Percentiles rank a stretch among this genome's conserved stretches.
phyloP scores from a whole-genome alignment of 768 basidiomycete species.

The Lactarius sanguifluus region DNA sequence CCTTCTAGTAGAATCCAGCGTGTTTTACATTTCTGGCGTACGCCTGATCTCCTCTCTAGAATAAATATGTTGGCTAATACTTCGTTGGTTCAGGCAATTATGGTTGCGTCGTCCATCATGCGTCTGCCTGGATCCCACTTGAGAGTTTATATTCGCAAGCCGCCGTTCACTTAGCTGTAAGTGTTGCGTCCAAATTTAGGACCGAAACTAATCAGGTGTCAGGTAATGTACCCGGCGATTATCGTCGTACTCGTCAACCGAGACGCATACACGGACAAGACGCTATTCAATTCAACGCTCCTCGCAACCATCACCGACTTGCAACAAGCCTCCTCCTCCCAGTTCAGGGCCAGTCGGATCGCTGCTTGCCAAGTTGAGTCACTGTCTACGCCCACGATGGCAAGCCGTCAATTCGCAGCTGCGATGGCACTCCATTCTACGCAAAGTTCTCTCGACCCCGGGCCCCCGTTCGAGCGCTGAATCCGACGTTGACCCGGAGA shows the following conservation, averaged over 20 bases:
- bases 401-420: background rate
- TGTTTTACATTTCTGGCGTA: too few relatives aligned
- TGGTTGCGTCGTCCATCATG: too few relatives aligned
- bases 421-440: background rate
- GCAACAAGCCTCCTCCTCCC: background rate
- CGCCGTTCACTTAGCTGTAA: background rate
- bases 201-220: background rate
- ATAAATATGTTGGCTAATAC: too few relatives aligned
- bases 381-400: background rate
- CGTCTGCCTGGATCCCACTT: too few relatives aligned
- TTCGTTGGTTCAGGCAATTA: too few relatives aligned
- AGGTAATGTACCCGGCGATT: background rate
- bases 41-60: too few relatives aligned
- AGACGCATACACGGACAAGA: background rate
- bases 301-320: background rate
- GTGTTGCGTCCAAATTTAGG: background rate
- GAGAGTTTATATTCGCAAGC: background rate
- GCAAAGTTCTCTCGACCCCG: background rate
- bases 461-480: background rate
- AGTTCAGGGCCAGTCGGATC: background rate
- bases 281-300: background rate
- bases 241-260: slow-evolving; percentile 5
- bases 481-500: background rate
- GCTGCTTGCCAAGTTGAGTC: background rate
- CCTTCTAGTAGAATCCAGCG: too few relatives aligned